phyloP scores from a whole-genome alignment of 2,329 filamentous ascomycete genomes.

The Ascochyta lentis region DNA sequence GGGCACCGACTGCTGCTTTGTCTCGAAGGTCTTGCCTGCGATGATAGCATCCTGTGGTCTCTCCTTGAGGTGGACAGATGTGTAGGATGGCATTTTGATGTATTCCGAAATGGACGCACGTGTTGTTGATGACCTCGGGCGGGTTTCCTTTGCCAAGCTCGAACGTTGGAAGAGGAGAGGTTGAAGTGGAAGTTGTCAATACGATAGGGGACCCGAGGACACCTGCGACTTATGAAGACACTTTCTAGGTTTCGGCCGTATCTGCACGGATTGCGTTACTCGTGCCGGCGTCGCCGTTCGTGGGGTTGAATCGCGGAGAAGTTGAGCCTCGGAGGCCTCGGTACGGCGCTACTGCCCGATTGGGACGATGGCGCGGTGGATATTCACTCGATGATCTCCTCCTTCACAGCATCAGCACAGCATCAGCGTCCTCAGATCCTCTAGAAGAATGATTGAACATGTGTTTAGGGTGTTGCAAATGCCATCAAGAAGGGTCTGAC shows the following conservation, averaged over 20 bases:
- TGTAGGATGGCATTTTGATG: constrained; percentile 49
- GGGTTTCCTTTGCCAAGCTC: not conserved
- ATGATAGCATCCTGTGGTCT: constrained; percentile 67
- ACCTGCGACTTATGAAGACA: not conserved
- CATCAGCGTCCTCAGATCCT: too few species aligned
- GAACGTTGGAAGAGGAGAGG: not conserved
- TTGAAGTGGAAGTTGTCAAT: not conserved
- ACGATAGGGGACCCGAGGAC: not conserved
- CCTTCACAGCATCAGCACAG: too few species aligned
- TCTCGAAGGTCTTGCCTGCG: constrained; percentile 69
- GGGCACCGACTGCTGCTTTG: constrained; percentile 58
- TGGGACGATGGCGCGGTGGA: constrained; percentile 1
- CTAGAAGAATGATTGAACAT: too few species aligned
- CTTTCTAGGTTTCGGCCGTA: constrained; percentile 6
- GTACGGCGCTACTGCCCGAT: constrained; percentile 14
- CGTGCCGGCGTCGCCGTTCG: constrained; percentile 18
- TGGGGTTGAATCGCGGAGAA: constrained; percentile 32
- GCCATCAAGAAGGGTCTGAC: too few species aligned
- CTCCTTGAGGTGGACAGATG: constrained; percentile 66
- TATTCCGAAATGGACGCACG: not conserved
- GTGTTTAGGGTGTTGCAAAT: too few species aligned
- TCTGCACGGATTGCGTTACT: constrained; percentile 26
- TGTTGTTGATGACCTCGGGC: not conserved
- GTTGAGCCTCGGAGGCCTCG: constrained; percentile 15
- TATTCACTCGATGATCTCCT: too few species aligned